phyloP scores from a whole-genome alignment of 2,329 filamentous ascomycete species.

The Stagonosporopsis tanaceti region DNA sequence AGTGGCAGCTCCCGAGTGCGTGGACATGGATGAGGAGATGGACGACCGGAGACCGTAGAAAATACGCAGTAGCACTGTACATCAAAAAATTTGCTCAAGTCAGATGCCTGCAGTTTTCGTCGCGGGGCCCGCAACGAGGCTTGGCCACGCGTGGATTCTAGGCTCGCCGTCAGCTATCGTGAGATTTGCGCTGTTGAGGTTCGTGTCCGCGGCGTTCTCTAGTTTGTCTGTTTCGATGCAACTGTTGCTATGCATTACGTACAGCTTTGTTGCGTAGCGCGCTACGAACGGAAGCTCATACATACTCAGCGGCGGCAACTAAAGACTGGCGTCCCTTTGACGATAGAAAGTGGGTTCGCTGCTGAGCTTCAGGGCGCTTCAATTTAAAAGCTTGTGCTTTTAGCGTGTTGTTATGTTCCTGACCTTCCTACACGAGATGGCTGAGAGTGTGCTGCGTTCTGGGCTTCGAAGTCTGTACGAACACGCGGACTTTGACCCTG shows the following conservation, averaged over 20 bases:
- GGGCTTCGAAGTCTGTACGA: slow-evolving; percentile 10
- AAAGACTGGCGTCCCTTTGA: slow-evolving; percentile 12
- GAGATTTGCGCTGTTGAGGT: slow-evolving; percentile 27
- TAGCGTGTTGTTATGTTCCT: slow-evolving; percentile 15
- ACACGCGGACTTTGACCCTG: neutral
- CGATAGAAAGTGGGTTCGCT: slow-evolving; percentile 9
- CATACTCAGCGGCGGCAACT: slow-evolving; percentile 26
- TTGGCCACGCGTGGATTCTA: slow-evolving; percentile 19
- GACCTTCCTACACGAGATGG: slow-evolving; percentile 23
- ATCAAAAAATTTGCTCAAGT: neutral
- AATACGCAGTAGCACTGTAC: neutral
- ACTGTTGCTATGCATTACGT: slow-evolving; percentile 31
- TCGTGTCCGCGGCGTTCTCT: slow-evolving; percentile 18
- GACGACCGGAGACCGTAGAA: slow-evolving; percentile 14
- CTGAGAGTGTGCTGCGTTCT: slow-evolving; percentile 22
- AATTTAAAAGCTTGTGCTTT: slow-evolving; percentile 3
- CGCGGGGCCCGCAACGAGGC: slow-evolving; percentile 2
- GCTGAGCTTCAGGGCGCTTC: slow-evolving; percentile 4
- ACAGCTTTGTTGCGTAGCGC: slow-evolving; percentile 25
- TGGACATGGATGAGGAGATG: slow-evolving; percentile 27
- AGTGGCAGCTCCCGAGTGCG: slow-evolving; percentile 27
- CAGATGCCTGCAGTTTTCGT: neutral
- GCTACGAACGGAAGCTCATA: slow-evolving; percentile 22
- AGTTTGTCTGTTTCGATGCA: slow-evolving; percentile 26
- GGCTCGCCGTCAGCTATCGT: slow-evolving; percentile 23